phyloP scores from a whole-genome alignment of 768 basidiomycete genomes.

The Fibroporia radiculosa region DNA sequence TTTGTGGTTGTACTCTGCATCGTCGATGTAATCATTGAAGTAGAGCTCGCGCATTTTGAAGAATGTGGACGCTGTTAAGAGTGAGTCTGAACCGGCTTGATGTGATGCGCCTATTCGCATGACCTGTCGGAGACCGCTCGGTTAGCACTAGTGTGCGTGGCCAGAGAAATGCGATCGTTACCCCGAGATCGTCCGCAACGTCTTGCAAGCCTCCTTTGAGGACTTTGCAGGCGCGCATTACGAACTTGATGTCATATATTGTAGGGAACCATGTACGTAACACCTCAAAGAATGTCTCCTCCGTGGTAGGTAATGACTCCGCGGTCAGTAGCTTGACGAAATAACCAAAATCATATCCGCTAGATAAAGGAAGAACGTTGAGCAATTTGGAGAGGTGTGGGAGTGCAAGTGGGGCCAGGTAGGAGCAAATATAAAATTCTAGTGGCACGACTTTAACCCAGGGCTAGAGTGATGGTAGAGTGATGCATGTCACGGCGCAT shows the following conservation, averaged over 20 bases:
- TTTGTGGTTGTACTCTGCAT: slow-evolving; percentile 73
- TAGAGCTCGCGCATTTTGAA: slow-evolving; percentile 94
- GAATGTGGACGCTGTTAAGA: slow-evolving; percentile 88
- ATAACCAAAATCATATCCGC: slow-evolving; percentile 99
- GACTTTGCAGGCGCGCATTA: slow-evolving; percentile 82
- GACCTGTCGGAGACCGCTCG: slow-evolving; percentile 41
- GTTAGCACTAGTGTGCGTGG: slow-evolving; percentile 1
- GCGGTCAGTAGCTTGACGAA: slow-evolving; percentile 90
- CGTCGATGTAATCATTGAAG: slow-evolving; percentile 86
- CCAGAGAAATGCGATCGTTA: slow-evolving; percentile 23
- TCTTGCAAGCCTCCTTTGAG: slow-evolving; percentile 88
- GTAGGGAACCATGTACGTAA: slow-evolving; percentile 91
- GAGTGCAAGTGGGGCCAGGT: too few relatives aligned
- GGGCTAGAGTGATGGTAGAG: too few relatives aligned
- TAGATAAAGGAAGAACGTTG: slow-evolving; percentile 22
- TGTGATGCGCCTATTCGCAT: slow-evolving; percentile 85
- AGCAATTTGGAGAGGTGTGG: background rate
- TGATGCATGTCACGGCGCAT: too few relatives aligned
- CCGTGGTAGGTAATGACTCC: slow-evolving; percentile 78
- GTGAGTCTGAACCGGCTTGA: slow-evolving; percentile 96
- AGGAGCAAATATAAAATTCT: too few relatives aligned
- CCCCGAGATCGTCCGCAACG: slow-evolving; percentile 92
- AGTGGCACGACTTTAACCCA: too few relatives aligned
- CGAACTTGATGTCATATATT: slow-evolving; percentile 95
- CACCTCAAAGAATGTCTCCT: slow-evolving; percentile 85